phyloP scores from a whole-genome alignment of 768 basidiomycete species.

The Termitomyces sp. region DNA sequence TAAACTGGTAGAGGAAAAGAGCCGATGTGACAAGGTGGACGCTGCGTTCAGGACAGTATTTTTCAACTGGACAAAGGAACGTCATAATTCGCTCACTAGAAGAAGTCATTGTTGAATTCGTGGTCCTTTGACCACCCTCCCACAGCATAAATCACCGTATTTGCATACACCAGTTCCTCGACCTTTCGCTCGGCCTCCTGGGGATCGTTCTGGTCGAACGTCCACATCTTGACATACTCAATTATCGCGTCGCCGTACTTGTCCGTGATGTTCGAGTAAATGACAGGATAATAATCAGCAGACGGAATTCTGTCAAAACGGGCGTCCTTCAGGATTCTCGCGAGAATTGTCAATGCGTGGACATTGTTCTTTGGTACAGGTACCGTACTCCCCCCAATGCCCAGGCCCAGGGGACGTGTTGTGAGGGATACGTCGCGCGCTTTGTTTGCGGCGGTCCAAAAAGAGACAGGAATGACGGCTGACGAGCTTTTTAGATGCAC shows the following conservation, averaged over 20 bases:
- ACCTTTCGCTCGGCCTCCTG: slow-evolving; percentile 46
- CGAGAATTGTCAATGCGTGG: slow-evolving; percentile 48
- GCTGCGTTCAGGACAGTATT: slow-evolving; percentile 22
- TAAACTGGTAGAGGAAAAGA: slow-evolving; percentile 50
- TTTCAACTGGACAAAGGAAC: not conserved
- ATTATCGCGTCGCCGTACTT: slow-evolving; percentile 34
- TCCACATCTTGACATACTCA: slow-evolving; percentile 40
- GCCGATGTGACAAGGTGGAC: slow-evolving; percentile 65
- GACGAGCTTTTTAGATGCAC: slow-evolving; percentile 35
- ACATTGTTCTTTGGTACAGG: slow-evolving; percentile 10
- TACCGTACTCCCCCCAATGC: not conserved
- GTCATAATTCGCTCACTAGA: not conserved
- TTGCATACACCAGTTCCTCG: slow-evolving; percentile 58
- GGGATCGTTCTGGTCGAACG: slow-evolving; percentile 25
- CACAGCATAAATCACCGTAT: slow-evolving; percentile 47
- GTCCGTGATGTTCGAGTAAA: slow-evolving; percentile 28
- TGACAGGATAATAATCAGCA: slow-evolving; percentile 10
- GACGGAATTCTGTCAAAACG: slow-evolving; percentile 20
- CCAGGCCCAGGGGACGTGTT: slow-evolving; percentile 1
- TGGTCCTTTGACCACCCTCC: slow-evolving; percentile 39
- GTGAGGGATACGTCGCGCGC: slow-evolving; percentile 1
- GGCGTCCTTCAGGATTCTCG: slow-evolving; percentile 47
- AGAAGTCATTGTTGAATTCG: slow-evolving; percentile 50
- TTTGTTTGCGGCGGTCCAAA: slow-evolving; percentile 14
- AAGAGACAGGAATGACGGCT: slow-evolving; percentile 22